Conservation (phyloP, 179 eudicot species). For the Silene noctiflora region DNA sequence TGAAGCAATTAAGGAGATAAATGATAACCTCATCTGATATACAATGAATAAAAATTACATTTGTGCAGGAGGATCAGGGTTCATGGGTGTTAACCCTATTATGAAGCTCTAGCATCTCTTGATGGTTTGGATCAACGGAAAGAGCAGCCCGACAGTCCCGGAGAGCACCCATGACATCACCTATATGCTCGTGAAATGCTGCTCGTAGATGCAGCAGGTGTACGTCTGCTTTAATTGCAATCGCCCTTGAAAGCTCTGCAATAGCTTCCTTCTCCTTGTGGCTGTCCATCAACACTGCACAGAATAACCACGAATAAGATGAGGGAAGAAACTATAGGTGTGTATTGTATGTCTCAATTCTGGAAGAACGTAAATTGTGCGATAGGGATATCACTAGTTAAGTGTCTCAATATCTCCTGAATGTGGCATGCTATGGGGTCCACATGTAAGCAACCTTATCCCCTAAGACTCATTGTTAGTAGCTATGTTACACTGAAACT, state of each 20-base stretch:
- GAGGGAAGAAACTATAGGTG: neutral
- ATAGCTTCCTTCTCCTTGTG: constrained; percentile 93
- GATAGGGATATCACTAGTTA: neutral
- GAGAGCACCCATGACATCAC: constrained; percentile 76
- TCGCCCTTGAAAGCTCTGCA: constrained; percentile 78
- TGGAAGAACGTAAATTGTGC: neutral
- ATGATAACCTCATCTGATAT: constrained; percentile 27
- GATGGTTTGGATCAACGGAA: constrained; percentile 91
- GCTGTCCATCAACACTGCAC: constrained; percentile 88
- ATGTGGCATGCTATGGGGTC: neutral
- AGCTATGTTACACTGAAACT: neutral
- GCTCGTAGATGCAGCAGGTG: constrained; percentile 87
- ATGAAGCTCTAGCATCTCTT: constrained; percentile 94
- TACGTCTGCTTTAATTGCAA: constrained; percentile 86
- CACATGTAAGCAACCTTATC: neutral
- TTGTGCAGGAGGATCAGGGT: constrained; percentile 39
- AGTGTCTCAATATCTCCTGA: neutral
- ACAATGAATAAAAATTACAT: constrained; percentile 31
- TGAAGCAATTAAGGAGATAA: constrained; percentile 23
- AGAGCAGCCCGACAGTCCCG: constrained; percentile 94
- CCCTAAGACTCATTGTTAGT: neutral
- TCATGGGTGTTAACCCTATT: constrained; percentile 89
- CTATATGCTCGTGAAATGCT: constrained; percentile 91
- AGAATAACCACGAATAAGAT: neutral
- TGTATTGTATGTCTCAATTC: neutral